These are phyloP conservation scores for Lomentospora prolificans DNA, from an alignment of 2,329 filamentous ascomycete species.

Conservation along the genomic window DNA sequence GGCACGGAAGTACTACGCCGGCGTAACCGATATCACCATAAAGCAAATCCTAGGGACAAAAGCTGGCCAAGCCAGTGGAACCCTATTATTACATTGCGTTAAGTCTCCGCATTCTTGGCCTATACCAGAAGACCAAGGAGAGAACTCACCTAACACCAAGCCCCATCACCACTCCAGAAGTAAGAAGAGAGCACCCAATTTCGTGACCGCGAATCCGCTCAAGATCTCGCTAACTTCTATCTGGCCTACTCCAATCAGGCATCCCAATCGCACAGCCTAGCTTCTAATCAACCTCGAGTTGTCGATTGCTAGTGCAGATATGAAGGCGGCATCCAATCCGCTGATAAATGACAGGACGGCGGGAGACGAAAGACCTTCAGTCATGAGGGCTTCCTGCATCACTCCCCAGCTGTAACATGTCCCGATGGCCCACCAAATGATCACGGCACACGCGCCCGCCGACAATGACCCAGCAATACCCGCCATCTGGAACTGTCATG, in stretches of 20 bases:
- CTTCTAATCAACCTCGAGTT: conserved; percentile 39
- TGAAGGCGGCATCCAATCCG: conserved; percentile 37
- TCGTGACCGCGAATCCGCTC: conserved; percentile 26
- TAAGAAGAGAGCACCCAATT: conserved; percentile 24
- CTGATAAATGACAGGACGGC: conserved; percentile 50
- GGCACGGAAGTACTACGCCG: conserved; percentile 44
- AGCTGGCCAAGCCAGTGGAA: not conserved
- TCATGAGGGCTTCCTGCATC: conserved; percentile 45
- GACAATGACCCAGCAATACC: conserved; percentile 49
- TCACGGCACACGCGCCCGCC: conserved; percentile 36
- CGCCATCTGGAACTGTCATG: conserved; percentile 39
- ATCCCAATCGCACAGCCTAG: conserved; percentile 37
- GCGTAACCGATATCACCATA: conserved; percentile 36
- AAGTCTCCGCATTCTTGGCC: too few species aligned
- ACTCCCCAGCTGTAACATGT: conserved; percentile 51
- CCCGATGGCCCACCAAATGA: conserved; percentile 48
- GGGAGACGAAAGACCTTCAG: conserved; percentile 34
- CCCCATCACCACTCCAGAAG: conserved; percentile 22
- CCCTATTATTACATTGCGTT: too few species aligned
- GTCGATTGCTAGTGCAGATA: conserved; percentile 40
- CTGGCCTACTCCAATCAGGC: conserved; percentile 37
- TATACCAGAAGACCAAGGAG: too few species aligned
- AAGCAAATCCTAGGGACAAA: conserved; percentile 22
- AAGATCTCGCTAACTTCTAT: conserved; percentile 39
- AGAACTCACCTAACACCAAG: conserved; percentile 16